Base-by-base conservation (phyloP, 2,329 filamentous ascomycete species). In the Aurifilum marmelostoma region DNA sequence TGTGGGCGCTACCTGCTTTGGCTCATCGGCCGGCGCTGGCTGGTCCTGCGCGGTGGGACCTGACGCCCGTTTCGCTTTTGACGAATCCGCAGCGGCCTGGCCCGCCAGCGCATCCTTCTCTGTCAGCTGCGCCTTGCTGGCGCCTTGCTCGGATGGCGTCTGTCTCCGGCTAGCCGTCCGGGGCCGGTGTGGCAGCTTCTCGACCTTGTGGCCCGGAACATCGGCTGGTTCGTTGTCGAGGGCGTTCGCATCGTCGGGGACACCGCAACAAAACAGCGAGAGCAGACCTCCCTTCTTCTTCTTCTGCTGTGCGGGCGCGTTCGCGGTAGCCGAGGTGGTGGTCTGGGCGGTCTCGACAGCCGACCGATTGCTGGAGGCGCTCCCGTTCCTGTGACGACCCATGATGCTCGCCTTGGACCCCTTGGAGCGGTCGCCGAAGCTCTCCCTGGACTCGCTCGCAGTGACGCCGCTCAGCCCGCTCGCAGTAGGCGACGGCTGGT, bases 181-280 rank as follows among this genome's bases (percentile, higher is more conserved):
- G 58, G 86, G 86, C 64, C 87, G 80, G 65, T 83, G 81, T 34
- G 85, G 85, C 56, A 89, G 80, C 76, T 83, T 87, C 74, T 88
- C 81, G 73, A 88, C 80, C 81, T 88, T 87, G 76, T 85, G 88
- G 61, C 76, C 77, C 43, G 81, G 80, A 43, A 88, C 81, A 52
- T 87, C 84, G 69, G 87, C 82, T 69, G 86, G 84, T 65, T 84
- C 84, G 68, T 81, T 83, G 61, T 87, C 84, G 63, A 87, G 79
- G 7, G 79, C 76, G 71, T 87, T 85, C 21, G 85, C 84, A 72
- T 87, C 84, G 71, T 90, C 89, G 63, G 89, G 88, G 54, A 88
- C 84, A 67, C 83, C 84, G 77, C 91, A 92, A 80, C 91, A 93
- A 70, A 93, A 82, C 67, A 92, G 84, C 32, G 87, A 82, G 47